Evolutionary conservation across 2,329 filamentous ascomycete species (phyloP).

Genomic region (Aspergillus pseudoterreus): DNA sequence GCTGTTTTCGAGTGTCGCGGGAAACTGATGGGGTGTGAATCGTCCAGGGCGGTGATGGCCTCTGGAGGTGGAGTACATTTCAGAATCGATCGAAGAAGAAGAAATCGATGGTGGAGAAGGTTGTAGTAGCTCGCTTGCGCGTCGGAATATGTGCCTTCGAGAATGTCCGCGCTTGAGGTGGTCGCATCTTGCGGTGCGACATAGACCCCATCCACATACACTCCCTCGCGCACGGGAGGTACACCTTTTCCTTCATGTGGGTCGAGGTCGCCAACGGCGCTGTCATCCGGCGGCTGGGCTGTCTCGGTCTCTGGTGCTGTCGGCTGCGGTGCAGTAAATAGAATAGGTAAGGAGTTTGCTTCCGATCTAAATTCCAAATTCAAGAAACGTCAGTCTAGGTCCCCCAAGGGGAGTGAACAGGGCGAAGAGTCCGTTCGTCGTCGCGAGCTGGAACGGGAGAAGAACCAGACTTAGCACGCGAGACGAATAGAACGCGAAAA

Average conservation of each 20-base stretch:
- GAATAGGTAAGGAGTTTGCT: constrained; percentile 68
- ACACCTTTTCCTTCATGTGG: background rate
- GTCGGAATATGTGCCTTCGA: constrained; percentile 32
- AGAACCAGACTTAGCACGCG: constrained; percentile 19
- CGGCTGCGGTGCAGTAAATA: constrained; percentile 61
- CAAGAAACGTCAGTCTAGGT: constrained; percentile 12
- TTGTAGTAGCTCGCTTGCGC: constrained; percentile 66
- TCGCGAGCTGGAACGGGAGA: constrained; percentile 11
- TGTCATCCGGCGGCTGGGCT: constrained; percentile 1
- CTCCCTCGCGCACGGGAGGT: background rate
- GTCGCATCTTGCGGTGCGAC: background rate
- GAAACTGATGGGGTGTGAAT: constrained; percentile 52
- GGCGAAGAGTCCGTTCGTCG: background rate
- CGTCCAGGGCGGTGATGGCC: constrained; percentile 52
- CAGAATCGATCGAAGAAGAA: constrained; percentile 60
- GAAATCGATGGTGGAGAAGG: constrained; percentile 63
- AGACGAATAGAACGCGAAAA: constrained; percentile 23
- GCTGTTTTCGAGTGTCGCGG: constrained; percentile 52
- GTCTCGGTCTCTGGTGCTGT: constrained; percentile 9
- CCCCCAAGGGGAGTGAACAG: background rate
- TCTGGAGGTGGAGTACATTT: constrained; percentile 52
- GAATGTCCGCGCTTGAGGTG: constrained; percentile 6
- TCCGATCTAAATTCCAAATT: constrained; percentile 56
- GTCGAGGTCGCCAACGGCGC: background rate
- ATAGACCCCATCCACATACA: constrained; percentile 7